Base-by-base conservation (phyloP, 345 rosid genomes). In the Kandelia obovata region DNA sequence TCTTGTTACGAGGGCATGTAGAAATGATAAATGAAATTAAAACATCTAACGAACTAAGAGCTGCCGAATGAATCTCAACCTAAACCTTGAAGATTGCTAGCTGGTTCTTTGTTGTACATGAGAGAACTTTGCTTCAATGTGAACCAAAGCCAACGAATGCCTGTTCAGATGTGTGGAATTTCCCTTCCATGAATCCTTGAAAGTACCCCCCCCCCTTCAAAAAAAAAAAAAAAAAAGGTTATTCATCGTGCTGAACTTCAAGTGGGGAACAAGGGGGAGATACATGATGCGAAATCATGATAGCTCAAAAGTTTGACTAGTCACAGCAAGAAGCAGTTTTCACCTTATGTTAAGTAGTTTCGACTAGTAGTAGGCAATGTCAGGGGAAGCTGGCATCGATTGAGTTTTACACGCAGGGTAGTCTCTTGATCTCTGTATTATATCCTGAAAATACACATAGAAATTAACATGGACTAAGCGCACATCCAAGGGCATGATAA, bases 121-220 rank as follows among this genome's bases (percentile, higher is more conserved):
- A 58, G 43, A 21, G 64, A 21, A 25, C 21, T 23, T 61, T 46
- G 68, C 64, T 31, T 39, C 30, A 61, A 65, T 7, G 35, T 65
- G 30, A 63, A 62, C 26, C 53, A 21, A 11, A n/a, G 60, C 47
- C 59, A 37, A 68, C 47, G 51, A 26, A 4, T 23, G 19, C 60
- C 19, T 51, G 28, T 31, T 65, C 49, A 75, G 52, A 65, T 43
- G 7, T 58, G 70, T 51, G 62, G 73, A 56, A 61, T 66, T 74
- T 84, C 75, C 67, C 75, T 69, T 71, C 82, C 81, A 52, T 30
- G 81, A 43, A 67, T 76, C 70, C 77, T 73, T 53, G 58, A 39
- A 60, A 70, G 17, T 16, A 76, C 57, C 71, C 30, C 30, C 30
- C 30, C 30, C n/a, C n/a, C 30, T 4, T 0, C 34, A 4, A 4